Evolutionary conservation across 371 early-diverging fungal genomes (phyloP), one percentile per base, ranked within the genome.

Genomic region (Mucor sp.): DNA sequence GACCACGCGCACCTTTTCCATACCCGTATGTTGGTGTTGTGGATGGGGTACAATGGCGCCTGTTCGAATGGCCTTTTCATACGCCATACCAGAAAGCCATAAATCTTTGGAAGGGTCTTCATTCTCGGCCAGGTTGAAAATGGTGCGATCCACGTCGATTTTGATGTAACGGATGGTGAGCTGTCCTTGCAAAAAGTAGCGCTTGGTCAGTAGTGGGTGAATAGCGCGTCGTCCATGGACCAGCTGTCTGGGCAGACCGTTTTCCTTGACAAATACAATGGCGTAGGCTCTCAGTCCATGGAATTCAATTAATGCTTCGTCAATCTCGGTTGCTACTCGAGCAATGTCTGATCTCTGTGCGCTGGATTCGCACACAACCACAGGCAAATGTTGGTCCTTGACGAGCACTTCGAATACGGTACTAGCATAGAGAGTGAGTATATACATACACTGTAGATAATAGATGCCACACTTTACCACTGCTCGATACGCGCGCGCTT

Each of bases 11-110:
- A 83, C 82, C 25, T 75, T 74, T 68, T 89, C 91, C 66, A 89
- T 80, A 32, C 90, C 86, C 1, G 91, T 91, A 63, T 87, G 87
- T 67, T 92, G 92, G 25, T 81, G 80, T 74, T 88, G 81, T 39
- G 74, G 72, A 19, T 81, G 77, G 64, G 76, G 81, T 8, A 64
- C 41, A 23, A 77, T 72, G 9, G 62, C 58, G 1, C 75, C 73
- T 6, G 61, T 39, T 25, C 65, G 70, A 47, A 71, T 55, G 2
- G 75, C 73, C 30, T 44, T 62, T 15, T 74, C 75, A 28, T 72
- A 72, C 7, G 66, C 72, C 17, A 56, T 23, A 6, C 53, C 32
- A 5, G 68, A 63, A 4, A 74, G 68, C 83, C 85, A 87, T 3
- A 65, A 12, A 19, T 62, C 56, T 9, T 64, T 56, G 11, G 79